Base-by-base conservation (phyloP, 176 grass and related monocot genomes). In the Juncus effusus region DNA sequence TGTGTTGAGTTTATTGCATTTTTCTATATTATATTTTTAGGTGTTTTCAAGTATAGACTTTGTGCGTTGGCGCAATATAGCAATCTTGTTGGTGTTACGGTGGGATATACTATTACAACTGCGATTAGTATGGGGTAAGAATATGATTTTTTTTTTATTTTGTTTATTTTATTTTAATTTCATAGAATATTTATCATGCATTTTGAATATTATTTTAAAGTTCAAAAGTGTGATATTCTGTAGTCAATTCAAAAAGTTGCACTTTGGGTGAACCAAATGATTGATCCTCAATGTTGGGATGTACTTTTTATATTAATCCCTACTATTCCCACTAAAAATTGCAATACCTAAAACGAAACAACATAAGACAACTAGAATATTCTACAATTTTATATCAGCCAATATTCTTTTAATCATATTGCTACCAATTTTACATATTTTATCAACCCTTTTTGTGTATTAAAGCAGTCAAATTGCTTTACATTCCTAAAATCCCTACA, bases 61-160 rank as follows among this genome's bases (percentile, higher is more conserved):
- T 97, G 93, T 73, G 75, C 79, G 2, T 13, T 89, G 60, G 93
- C 93, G 2, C 93, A 97, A 66, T 97, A 97, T 78, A 8, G 82
- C 4, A 97, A 97, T 74, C 80, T 97, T 13, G 82, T 92, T 2
- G 93, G 93, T 6, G 79, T 89, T 7, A 86, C 93, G 8, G 75
- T 97, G 15, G 93, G 93, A 12, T 97, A 97, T 70, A 92, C 93
- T 38, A 92, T 97, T 70, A 97, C 93, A 3, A 97, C 93, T 10
- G 88, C 88, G 76, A 86, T 92, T 54, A 97, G 93, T 80, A 91
- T 97, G 93, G 88, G 88, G 91, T 96, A 81, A 55, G 42, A 56
- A 54, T 16, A 38, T 60, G 60, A 2, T 71, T 2, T 40, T 72
- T 16, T 12, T 70, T 55, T 3, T 7, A 10, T 51, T 6, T 6